Conservation (phyloP, 1,139 yeast genomes). For the Blastobotrys elegans region DNA sequence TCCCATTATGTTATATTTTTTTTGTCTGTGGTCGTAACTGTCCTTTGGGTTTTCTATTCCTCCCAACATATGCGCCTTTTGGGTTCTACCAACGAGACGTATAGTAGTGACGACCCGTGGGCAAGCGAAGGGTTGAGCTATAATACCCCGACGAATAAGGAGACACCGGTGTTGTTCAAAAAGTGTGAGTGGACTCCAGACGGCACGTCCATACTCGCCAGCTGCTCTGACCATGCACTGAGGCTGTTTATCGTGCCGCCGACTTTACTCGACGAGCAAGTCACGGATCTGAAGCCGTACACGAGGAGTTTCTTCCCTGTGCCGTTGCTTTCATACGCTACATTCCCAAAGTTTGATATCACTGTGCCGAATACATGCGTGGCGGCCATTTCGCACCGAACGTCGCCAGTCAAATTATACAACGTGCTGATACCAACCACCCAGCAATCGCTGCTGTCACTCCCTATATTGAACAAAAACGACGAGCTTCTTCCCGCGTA, state of each 20-base stretch:
- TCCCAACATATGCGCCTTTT: background rate
- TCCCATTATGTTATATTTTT: background rate
- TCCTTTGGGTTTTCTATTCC: background rate
- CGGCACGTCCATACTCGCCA: conserved; percentile 30
- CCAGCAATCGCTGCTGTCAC: conserved; percentile 20
- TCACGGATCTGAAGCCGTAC: conserved; percentile 24
- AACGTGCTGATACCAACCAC: conserved; percentile 18
- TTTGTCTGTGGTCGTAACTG: background rate
- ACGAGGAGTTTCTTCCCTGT: conserved; percentile 22
- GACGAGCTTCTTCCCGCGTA: conserved; percentile 21
- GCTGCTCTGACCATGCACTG: conserved; percentile 29
- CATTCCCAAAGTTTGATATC: conserved; percentile 28
- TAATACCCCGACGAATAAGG: background rate
- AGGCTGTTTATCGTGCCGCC: conserved; percentile 32
- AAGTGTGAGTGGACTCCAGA: conserved; percentile 31
- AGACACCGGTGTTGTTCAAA: conserved; percentile 1
- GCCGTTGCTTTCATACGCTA: conserved; percentile 24
- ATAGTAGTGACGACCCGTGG: background rate
- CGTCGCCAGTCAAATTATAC: conserved; percentile 29
- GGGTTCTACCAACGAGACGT: background rate
- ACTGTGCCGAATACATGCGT: conserved; percentile 20
- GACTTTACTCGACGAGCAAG: conserved; percentile 19
- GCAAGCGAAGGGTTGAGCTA: background rate
- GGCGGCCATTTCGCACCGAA: conserved; percentile 23
- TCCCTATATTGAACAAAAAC: conserved; percentile 23